These are phyloP conservation scores for Lasiodiplodia gonubiensis DNA, from an alignment of 2,329 filamentous ascomycete genomes.

Conservation along the genomic window DNA sequence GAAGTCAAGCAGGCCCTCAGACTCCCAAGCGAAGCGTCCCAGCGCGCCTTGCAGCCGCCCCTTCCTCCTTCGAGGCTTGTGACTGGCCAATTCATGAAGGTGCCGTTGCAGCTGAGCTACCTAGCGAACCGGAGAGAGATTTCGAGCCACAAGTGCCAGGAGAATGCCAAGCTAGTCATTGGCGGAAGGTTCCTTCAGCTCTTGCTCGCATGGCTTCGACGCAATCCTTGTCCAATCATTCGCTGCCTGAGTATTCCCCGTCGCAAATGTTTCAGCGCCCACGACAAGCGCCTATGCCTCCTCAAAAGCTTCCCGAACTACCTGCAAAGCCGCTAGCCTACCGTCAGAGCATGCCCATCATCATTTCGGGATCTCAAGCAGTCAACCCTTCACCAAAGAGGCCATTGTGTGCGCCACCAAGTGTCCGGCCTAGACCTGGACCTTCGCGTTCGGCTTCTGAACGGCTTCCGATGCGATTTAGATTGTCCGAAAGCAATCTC, in stretches of 20 bases:
- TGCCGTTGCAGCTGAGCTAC: not conserved
- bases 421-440: not conserved
- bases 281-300: not conserved
- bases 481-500: not conserved
- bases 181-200: slow-evolving; percentile 14
- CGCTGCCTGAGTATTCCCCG: slow-evolving; percentile 6
- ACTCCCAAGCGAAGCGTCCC: not conserved
- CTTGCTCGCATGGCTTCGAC: slow-evolving; percentile 19
- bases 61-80: slow-evolving; percentile 6
- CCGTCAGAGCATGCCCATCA: slow-evolving; percentile 20
- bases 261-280: slow-evolving; percentile 21
- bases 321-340: slow-evolving; percentile 18
- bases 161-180: not conserved
- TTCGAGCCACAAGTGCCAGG: not conserved
- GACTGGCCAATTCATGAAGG: not conserved
- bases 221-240: slow-evolving; percentile 5
- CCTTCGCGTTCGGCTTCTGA: not conserved
- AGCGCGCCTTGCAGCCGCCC: slow-evolving; percentile 9
- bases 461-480: not conserved
- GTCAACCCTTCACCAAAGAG: not conserved
- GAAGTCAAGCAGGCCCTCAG: not conserved
- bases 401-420: not conserved
- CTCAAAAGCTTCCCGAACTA: slow-evolving; percentile 5
- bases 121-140: not conserved
- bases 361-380: not conserved